Percentiles rank a stretch among this genome's conserved stretches.
phyloP scores from a whole-genome alignment of 2,329 filamentous ascomycete species.

The Neoarthrinium moseri region DNA sequence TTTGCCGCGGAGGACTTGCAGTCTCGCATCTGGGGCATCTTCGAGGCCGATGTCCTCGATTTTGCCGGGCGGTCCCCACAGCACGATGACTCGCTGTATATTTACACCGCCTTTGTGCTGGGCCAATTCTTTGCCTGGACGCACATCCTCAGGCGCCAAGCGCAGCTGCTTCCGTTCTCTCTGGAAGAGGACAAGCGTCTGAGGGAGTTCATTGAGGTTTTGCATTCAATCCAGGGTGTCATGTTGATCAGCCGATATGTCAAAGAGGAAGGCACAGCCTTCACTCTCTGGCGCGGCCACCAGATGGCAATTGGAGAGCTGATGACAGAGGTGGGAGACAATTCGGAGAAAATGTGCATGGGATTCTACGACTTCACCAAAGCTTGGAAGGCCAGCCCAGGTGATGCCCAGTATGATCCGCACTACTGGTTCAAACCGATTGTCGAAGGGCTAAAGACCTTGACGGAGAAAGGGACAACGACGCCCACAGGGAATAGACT shows the following conservation, averaged over 20 bases:
- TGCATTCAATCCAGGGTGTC: constrained; percentile 1
- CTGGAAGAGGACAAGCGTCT: constrained; percentile 1
- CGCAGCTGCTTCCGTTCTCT: background rate
- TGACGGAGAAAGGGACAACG: background rate
- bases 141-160: background rate
- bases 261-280: background rate
- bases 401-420: background rate
- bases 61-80: background rate
- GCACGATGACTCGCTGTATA: background rate
- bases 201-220: background rate
- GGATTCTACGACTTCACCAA: constrained; percentile 3
- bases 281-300: constrained; percentile 1
- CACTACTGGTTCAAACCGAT: constrained; percentile 2
- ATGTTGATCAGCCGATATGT: background rate
- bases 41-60: constrained; percentile 1
- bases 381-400: background rate
- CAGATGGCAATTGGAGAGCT: constrained; percentile 3
- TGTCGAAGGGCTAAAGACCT: background rate
- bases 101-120: constrained; percentile 3
- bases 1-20: constrained; percentile 2
- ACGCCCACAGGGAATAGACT: background rate
- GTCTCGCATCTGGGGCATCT: background rate
- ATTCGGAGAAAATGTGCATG: background rate
- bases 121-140: constrained; percentile 3
- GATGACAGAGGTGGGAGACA: background rate